phyloP scores from a whole-genome alignment of 2,329 filamentous ascomycete genomes.

The Fusarium succisae region DNA sequence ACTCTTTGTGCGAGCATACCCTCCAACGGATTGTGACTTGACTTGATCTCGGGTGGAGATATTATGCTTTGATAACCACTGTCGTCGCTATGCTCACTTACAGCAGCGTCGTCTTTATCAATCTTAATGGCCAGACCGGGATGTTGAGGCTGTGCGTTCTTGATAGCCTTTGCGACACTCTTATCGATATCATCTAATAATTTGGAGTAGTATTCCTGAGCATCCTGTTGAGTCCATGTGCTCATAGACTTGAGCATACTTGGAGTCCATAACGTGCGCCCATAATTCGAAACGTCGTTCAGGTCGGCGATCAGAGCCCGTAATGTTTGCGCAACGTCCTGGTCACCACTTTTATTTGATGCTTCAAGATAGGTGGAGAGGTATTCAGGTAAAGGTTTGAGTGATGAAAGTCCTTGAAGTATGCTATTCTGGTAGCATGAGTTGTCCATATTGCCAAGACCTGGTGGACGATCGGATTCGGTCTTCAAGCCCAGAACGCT shows the following conservation, averaged over 20 bases:
- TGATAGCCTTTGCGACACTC: conserved; percentile 67
- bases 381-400: conserved; percentile 75
- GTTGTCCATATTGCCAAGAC: conserved; percentile 91
- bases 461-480: conserved; percentile 62
- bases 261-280: conserved; percentile 83
- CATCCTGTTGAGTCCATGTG: conserved; percentile 96
- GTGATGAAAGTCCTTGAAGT: conserved; percentile 82
- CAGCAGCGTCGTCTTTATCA: conserved; percentile 53
- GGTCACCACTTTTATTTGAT: conserved; percentile 41
- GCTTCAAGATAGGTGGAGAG: conserved; percentile 59
- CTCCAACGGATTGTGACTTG: conserved; percentile 80
- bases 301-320: conserved; percentile 74
- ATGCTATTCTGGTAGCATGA: conserved; percentile 99
- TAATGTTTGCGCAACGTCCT: conserved; percentile 60
- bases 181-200: conserved; percentile 86
- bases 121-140: conserved; percentile 53
- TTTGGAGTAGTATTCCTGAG: conserved; percentile 96
- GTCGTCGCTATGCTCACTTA: conserved; percentile 64
- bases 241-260: conserved; percentile 87
- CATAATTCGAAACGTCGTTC: conserved; percentile 75
- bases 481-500: conserved; percentile 52
- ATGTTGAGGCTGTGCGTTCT: conserved; percentile 38
- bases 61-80: conserved; percentile 64
- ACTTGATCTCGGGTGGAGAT: conserved; percentile 48
- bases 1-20: conserved; percentile 89